A percentile compares a stretch with the other conserved stretches of the same genome.
Conservation (phyloP, 805 yeast genomes). For the Pichia phayaonensis region DNA sequence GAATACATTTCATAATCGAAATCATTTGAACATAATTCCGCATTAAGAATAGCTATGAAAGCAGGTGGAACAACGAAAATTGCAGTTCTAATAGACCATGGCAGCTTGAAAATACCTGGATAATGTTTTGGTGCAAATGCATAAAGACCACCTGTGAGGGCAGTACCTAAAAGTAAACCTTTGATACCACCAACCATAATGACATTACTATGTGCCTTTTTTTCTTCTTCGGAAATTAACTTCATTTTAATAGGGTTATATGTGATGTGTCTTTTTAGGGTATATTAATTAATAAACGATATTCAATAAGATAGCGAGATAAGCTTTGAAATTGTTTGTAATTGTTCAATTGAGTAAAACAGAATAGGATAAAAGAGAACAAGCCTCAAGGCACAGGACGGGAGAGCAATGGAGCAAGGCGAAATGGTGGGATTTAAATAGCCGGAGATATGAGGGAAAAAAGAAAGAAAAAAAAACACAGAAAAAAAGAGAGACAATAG, state of each 20-base stretch:
- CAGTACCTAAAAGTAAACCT: conserved; percentile 37
- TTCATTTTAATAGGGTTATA: conserved; percentile 10
- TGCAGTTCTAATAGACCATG: conserved; percentile 59
- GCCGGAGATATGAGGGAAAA: no score
- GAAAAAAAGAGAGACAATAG: not conserved
- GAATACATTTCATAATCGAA: conserved; percentile 61
- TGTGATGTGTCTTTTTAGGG: no score
- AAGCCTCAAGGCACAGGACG: not conserved
- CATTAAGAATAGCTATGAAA: conserved; percentile 50
- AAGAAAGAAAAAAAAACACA: no score
- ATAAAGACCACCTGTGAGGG: conserved; percentile 47
- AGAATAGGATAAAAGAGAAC: not conserved
- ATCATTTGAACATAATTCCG: conserved; percentile 61
- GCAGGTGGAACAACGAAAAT: conserved; percentile 63
- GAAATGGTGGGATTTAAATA: not conserved
- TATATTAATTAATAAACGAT: no score
- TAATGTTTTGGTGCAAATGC: conserved; percentile 40
- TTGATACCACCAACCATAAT: conserved; percentile 14
- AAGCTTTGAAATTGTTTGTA: no score
- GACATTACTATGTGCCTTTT: conserved; percentile 10
- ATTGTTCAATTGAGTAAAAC: not conserved
- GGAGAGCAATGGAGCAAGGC: no score
- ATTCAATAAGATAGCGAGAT: no score
- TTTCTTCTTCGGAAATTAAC: conserved; percentile 17
- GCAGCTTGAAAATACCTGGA: conserved; percentile 36